Evolutionary conservation across 1,284 basidiomycete species (phyloP).

Genomic region (Salmacisia buchloeana): DNA sequence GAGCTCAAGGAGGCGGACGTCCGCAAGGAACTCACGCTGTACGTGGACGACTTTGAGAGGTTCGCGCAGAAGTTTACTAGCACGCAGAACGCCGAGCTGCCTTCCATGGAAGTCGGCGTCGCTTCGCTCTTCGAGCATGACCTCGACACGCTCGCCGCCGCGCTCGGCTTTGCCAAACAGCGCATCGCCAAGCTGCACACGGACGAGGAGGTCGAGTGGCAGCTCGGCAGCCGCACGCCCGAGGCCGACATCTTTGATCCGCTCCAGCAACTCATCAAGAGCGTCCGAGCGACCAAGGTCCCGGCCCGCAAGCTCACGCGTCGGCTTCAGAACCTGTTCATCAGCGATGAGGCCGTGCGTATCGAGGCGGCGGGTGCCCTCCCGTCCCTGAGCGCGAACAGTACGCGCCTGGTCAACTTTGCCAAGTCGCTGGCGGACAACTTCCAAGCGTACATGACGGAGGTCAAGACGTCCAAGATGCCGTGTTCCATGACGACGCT

Average conservation of each 20-base stretch:
- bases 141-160: slow-evolving; percentile 46
- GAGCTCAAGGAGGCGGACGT: slow-evolving; percentile 74
- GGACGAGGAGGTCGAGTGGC: slow-evolving; percentile 34
- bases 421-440: slow-evolving; percentile 27
- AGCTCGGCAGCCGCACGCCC: slow-evolving; percentile 23
- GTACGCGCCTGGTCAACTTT: slow-evolving; percentile 36
- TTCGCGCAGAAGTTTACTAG: slow-evolving; percentile 56
- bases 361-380: slow-evolving; percentile 37
- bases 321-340: slow-evolving; percentile 32
- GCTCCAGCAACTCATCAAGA: slow-evolving; percentile 32
- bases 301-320: slow-evolving; percentile 43
- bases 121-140: slow-evolving; percentile 44
- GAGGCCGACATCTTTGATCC: slow-evolving; percentile 35
- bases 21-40: slow-evolving; percentile 56
- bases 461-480: slow-evolving; percentile 27
- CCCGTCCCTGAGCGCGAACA: slow-evolving; percentile 32
- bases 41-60: slow-evolving; percentile 76
- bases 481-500: slow-evolving; percentile 24
- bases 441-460: slow-evolving; percentile 23
- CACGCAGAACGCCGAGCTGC: slow-evolving; percentile 56
- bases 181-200: slow-evolving; percentile 28
- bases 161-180: slow-evolving; percentile 37
- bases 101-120: slow-evolving; percentile 43
- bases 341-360: slow-evolving; percentile 38
- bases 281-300: slow-evolving; percentile 36